Base-by-base conservation (phyloP, 371 early-diverging fungal genomes). In the Mucor mucedo region DNA sequence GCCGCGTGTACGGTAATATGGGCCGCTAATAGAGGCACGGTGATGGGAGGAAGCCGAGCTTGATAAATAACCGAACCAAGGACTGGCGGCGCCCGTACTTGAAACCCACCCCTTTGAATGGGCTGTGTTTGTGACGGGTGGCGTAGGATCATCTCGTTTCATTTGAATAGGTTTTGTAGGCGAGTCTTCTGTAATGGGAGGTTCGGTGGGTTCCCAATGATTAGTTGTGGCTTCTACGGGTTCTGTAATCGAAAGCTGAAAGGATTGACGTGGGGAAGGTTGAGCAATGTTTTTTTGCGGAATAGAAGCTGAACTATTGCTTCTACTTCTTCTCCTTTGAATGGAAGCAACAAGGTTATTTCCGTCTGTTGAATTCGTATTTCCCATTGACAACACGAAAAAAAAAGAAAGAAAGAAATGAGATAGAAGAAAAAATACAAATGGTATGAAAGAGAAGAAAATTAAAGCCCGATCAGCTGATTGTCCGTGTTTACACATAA, bases 1-100 rank as follows among this genome's bases (percentile, higher is more conserved):
- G 39, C 78, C 79, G 42, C 82, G 77, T 14, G 82, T 68, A 42
- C 82, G 79, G 60, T 82, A 82, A 58, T 82, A 82, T 8, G 82
- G 82, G 8, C 82, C 82, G 38, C 77, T 70, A 30, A 82, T 77
- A 28, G 82, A 82, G 6, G 75, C 72, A 53, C 82, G 70, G 48
- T 75, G 82, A 44, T 76, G 75, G 10, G 77, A 75, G 1, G 80
- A 66, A 35, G 78, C 62, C 6, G 80, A 80, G 7, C 75, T 76
- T 10, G 70, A 71, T 32, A 70, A 50, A 0, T 71, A 72, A 7
- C 74, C 69, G 47, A 65, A 69, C 80, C 80, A 80, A 40, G 80
- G 80, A 62, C 80, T 80, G 10, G 72, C 65, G 11, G 57, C 73
- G 2, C 80, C 80, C 49, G 80, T 79, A 45, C 80, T 77, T 0